These are phyloP conservation scores for Lachnellula arida DNA, from an alignment of 2,329 filamentous ascomycete genomes.

Conservation along the genomic window DNA sequence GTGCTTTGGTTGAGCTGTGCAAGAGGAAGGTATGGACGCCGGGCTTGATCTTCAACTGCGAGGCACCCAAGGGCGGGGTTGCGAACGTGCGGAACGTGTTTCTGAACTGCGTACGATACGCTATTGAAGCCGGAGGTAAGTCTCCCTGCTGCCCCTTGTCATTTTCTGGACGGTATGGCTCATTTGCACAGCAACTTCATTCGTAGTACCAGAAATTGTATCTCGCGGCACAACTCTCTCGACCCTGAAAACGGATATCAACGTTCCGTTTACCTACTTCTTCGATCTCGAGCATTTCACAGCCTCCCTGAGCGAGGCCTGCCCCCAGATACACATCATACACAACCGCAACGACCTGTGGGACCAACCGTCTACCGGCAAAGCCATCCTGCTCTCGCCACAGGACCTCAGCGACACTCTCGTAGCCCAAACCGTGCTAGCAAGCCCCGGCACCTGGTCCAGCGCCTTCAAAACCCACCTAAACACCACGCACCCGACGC, in stretches of 20 bases:
- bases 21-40: slow-evolving; percentile 36
- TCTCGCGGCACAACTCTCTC: slow-evolving; percentile 9
- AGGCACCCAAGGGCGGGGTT: slow-evolving; percentile 40
- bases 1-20: slow-evolving; percentile 28
- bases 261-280: slow-evolving; percentile 19
- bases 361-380: slow-evolving; percentile 10
- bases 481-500: background rate
- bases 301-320: slow-evolving; percentile 12
- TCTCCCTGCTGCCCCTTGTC: slow-evolving; percentile 1
- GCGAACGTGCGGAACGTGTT: slow-evolving; percentile 42
- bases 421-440: slow-evolving; percentile 1
- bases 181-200: slow-evolving; percentile 28
- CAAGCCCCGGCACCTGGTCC: slow-evolving; percentile 11
- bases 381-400: background rate
- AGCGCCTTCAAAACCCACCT: slow-evolving; percentile 13
- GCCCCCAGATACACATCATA: slow-evolving; percentile 17
- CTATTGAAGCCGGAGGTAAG: slow-evolving; percentile 44
- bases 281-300: slow-evolving; percentile 25
- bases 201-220: slow-evolving; percentile 34
- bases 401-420: slow-evolving; percentile 2
- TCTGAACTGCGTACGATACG: slow-evolving; percentile 42
- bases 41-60: slow-evolving; percentile 41
- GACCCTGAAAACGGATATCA: slow-evolving; percentile 3
- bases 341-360: slow-evolving; percentile 16
- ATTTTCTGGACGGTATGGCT: slow-evolving; percentile 11